Evolutionary conservation across 1,284 basidiomycete genomes (phyloP).

Genomic region (Ceratobasidium sp.): DNA sequence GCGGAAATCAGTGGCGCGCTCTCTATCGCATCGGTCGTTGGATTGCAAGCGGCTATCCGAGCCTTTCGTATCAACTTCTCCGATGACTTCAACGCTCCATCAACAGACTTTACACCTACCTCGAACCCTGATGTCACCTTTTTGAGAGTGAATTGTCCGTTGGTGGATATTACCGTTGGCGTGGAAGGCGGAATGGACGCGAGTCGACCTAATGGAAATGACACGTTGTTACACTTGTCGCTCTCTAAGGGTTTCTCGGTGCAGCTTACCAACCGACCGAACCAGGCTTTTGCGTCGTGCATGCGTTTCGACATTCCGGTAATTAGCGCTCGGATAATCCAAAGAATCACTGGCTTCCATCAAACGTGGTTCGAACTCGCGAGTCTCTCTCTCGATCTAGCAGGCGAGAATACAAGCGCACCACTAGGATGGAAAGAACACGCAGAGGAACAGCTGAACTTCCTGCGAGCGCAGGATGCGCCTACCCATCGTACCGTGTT

Average conservation of each 20-base stretch:
- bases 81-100: conserved; percentile 84
- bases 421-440: conserved; percentile 67
- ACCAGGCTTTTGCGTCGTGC: conserved; percentile 20
- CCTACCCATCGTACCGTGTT: conserved; percentile 71
- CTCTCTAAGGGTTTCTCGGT: conserved; percentile 65
- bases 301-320: conserved; percentile 38
- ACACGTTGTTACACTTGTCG: conserved; percentile 60
- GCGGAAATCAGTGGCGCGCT: conserved; percentile 70
- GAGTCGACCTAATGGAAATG: not conserved
- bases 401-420: conserved; percentile 75
- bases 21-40: conserved; percentile 66
- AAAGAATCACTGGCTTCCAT: conserved; percentile 40
- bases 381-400: conserved; percentile 64
- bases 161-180: conserved; percentile 62
- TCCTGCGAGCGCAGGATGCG: conserved; percentile 76
- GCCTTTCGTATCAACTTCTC: conserved; percentile 75
- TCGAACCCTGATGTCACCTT: conserved; percentile 85
- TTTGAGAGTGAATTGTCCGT: conserved; percentile 67
- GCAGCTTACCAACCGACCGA: conserved; percentile 45
- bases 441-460: conserved; percentile 69
- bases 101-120: conserved; percentile 70
- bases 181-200: conserved; percentile 5
- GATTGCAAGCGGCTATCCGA: conserved; percentile 65
- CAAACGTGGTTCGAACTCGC: conserved; percentile 76
- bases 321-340: conserved; percentile 26